phyloP scores from a whole-genome alignment of 2,329 filamentous ascomycete genomes.

The Aspergillus alliaceus region DNA sequence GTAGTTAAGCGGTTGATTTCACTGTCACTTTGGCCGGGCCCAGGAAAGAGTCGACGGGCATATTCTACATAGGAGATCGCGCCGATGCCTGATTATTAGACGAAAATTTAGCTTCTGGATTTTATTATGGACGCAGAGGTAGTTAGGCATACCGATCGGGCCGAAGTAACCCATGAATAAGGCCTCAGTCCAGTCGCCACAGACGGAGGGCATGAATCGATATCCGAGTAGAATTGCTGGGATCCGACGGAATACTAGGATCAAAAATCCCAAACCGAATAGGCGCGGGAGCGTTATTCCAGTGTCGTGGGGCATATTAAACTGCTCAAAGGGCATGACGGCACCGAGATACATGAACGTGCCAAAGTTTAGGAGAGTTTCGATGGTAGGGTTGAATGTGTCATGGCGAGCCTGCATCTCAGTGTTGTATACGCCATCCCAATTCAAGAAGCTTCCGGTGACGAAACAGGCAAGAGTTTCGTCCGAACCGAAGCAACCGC shows the following conservation, averaged over 20 bases:
- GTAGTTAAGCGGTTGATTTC: conserved; percentile 43
- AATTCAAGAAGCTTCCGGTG: conserved; percentile 61
- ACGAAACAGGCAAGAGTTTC: conserved; percentile 63
- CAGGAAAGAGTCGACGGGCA: conserved; percentile 44
- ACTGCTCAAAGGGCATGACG: conserved; percentile 57
- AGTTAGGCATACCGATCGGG: conserved; percentile 36
- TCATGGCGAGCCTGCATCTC: conserved; percentile 59
- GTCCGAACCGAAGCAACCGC: conserved; percentile 58
- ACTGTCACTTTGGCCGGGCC: conserved; percentile 37
- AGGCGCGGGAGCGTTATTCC: conserved; percentile 55
- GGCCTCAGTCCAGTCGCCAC: conserved; percentile 58
- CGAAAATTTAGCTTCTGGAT: not conserved
- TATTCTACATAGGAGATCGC: conserved; percentile 51
- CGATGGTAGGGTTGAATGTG: conserved; percentile 60
- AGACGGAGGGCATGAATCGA: conserved; percentile 55
- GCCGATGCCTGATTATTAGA: conserved; percentile 35
- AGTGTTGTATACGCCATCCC: conserved; percentile 60
- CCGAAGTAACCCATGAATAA: conserved; percentile 61
- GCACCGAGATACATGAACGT: conserved; percentile 62
- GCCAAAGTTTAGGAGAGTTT: conserved; percentile 60
- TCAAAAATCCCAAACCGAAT: conserved; percentile 53
- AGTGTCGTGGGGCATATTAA: conserved; percentile 53
- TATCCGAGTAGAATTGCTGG: conserved; percentile 57
- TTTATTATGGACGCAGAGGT: not conserved
- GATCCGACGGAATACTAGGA: conserved; percentile 58